Conservation (phyloP, 768 basidiomycete species). For the Amanita muscaria region DNA sequence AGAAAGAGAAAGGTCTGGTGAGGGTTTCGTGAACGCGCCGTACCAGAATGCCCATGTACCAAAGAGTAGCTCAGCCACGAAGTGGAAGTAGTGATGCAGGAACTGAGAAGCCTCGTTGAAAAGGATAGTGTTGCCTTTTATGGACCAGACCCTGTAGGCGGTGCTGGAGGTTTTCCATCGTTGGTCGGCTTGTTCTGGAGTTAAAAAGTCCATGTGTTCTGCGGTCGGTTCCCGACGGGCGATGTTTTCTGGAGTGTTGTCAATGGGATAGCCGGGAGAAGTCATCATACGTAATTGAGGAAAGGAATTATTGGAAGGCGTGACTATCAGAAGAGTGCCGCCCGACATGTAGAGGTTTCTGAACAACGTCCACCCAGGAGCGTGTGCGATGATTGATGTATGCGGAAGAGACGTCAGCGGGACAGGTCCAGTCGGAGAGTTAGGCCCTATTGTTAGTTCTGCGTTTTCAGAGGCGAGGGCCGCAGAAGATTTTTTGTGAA, state of each 20-base stretch:
- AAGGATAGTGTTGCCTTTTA: slow-evolving; percentile 62
- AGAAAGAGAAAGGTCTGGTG: slow-evolving; percentile 12
- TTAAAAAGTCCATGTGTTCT: slow-evolving; percentile 53
- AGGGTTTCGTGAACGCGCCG: slow-evolving; percentile 31
- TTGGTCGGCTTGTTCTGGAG: slow-evolving; percentile 44
- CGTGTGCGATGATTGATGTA: no score
- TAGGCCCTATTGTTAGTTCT: no score
- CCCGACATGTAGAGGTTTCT: no score
- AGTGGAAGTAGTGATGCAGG: slow-evolving; percentile 83
- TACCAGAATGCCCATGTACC: slow-evolving; percentile 72
- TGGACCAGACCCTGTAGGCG: slow-evolving; percentile 42
- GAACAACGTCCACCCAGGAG: no score
- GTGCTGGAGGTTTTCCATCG: slow-evolving; percentile 47
- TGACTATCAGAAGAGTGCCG: no score
- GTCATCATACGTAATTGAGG: no score
- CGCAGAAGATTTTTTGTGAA: no score
- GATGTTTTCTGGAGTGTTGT: slow-evolving; percentile 55
- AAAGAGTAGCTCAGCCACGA: slow-evolving; percentile 73
- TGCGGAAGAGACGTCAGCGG: no score
- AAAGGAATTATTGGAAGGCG: no score
- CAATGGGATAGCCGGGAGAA: slow-evolving; percentile 53
- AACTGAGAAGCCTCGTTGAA: slow-evolving; percentile 71
- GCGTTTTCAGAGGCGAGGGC: no score
- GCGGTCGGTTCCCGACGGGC: slow-evolving; percentile 57
- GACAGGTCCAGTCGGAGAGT: no score